Evolutionary conservation across 345 rosid genomes (phyloP), one percentile per base, ranked within the genome.

Genomic region (Pistacia integerrima): DNA sequence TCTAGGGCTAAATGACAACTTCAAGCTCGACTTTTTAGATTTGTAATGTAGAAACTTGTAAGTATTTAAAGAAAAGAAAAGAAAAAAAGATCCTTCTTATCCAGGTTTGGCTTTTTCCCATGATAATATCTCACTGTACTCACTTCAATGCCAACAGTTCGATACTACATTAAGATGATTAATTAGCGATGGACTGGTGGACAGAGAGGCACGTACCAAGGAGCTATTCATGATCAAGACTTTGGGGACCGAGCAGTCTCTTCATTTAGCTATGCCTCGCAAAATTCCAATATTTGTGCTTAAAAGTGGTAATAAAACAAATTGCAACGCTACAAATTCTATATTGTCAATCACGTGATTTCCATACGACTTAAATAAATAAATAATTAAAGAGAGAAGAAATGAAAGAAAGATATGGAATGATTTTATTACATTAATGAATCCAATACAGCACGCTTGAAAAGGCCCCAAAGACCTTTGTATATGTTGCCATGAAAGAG

Each of bases 401-500:
- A 25, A 25, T 25, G 25, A 25, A 25, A 44, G 52, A 57, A 8
- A 71, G 67, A 60, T 65, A 20, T 25, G n/a, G 17, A 54, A 12
- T 5, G 64, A 70, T 74, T 66, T 84, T 80, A 70, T 62, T 68
- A 76, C 78, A 76, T 76, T 67, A 69, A 78, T 71, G 67, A 72
- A 82, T 76, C 80, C 74, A 78, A 80, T 77, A 85, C 87, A 83
- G 49, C 85, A 82, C 75, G 52, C 78, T 3, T 54, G 52, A 77
- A 57, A 82, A 84, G 88, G 90, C 94, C 90, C 88, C 81, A 85
- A 84, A 85, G 81, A 87, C 89, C 76, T 84, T 68, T 38, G 63
- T 80, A 41, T 80, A 44, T 76, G 70, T 76, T 74, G 85, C 83
- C 84, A 11, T 8, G 68, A 63, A 78, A 67, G 85, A 82, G 78